These are phyloP conservation scores for Kodamaea hsintzibuensis DNA, from an alignment of 805 yeast species.

Conservation along the genomic window DNA sequence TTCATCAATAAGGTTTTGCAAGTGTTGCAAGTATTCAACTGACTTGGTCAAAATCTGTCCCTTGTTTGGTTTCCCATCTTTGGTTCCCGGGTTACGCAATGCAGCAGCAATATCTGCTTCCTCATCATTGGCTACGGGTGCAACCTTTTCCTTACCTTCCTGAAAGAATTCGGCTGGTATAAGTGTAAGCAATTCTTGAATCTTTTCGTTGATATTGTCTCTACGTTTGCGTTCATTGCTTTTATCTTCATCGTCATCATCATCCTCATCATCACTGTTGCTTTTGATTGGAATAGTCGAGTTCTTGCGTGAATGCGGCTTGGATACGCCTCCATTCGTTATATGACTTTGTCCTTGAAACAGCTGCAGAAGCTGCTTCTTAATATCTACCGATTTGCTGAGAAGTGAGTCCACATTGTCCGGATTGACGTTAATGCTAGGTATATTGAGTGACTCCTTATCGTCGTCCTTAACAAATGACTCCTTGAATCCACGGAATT, in stretches of 20 bases:
- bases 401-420: conserved; percentile 27
- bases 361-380: conserved; percentile 43
- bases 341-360: conserved; percentile 18
- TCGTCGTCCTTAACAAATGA: conserved; percentile 14
- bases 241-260: conserved; percentile 30
- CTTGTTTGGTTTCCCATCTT: conserved; percentile 82
- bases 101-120: conserved; percentile 33
- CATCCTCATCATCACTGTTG: conserved; percentile 24
- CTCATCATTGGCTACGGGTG: conserved; percentile 13
- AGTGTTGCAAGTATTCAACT: conserved; percentile 65
- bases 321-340: conserved; percentile 32
- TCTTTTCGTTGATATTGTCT: conserved; percentile 46
- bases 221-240: conserved; percentile 44
- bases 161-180: conserved; percentile 39
- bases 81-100: conserved; percentile 54
- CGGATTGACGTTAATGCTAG: conserved; percentile 31
- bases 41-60: conserved; percentile 78
- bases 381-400: conserved; percentile 37
- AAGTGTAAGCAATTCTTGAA: conserved; percentile 42
- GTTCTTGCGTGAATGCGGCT: conserved; percentile 40
- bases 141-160: conserved; percentile 13
- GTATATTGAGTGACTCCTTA: conserved; percentile 20
- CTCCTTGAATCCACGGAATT: conserved; percentile 21
- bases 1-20: conserved; percentile 74
- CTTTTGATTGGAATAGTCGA: conserved; percentile 28